Conservation (phyloP, 805 yeast genomes). For the Ascoidea rubescens region DNA sequence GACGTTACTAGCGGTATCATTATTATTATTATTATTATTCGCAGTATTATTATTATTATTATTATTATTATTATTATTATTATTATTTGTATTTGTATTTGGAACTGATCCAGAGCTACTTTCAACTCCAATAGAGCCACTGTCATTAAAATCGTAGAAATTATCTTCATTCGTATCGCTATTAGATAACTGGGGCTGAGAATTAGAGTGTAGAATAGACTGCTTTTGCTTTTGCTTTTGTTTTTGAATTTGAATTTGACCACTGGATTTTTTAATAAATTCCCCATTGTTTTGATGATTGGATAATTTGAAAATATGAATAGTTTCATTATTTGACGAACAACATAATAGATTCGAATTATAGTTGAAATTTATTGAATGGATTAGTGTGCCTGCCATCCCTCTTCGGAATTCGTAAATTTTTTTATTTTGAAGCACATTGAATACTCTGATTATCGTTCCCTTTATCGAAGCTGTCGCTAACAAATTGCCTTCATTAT, state of each 20-base stretch:
- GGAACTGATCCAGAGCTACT: no score
- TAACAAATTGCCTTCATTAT: constrained; percentile 61
- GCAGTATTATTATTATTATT: background rate
- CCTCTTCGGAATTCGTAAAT: constrained; percentile 73
- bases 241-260: no score
- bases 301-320: constrained; percentile 42
- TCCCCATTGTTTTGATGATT: no score
- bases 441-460: constrained; percentile 74
- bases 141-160: no score
- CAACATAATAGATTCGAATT: constrained; percentile 39
- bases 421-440: constrained; percentile 39
- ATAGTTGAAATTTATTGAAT: constrained; percentile 35
- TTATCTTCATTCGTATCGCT: background rate
- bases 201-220: background rate
- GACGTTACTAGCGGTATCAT: background rate
- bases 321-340: constrained; percentile 49
- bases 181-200: background rate
- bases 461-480: constrained; percentile 90
- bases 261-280: no score
- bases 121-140: no score
- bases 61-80: background rate
- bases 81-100: background rate
- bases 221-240: background rate
- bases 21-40: background rate
- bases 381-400: constrained; percentile 45